These are phyloP conservation scores for Mycena amicta DNA, from an alignment of 768 basidiomycete genomes.

Conservation along the genomic window DNA sequence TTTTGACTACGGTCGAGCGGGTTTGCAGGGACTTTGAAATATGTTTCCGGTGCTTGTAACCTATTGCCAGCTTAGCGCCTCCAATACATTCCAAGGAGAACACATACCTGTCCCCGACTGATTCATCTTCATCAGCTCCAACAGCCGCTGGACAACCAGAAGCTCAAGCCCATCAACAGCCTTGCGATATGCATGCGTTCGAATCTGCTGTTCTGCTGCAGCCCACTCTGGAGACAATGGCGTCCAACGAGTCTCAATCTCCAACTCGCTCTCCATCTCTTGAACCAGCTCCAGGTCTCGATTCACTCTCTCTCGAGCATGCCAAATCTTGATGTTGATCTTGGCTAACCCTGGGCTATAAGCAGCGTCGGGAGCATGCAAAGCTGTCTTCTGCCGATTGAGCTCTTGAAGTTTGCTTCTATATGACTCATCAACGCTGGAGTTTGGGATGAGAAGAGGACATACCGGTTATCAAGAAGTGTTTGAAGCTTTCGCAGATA, in stretches of 20 bases:
- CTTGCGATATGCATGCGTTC: constrained; percentile 5
- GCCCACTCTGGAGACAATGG: constrained; percentile 16
- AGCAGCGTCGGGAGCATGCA: neutral
- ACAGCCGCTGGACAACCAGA: constrained; percentile 20
- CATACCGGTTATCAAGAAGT: neutral
- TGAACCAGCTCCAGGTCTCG: constrained; percentile 9
- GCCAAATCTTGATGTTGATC: constrained; percentile 6
- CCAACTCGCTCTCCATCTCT: constrained; percentile 12
- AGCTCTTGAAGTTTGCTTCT: neutral
- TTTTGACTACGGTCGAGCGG: too few species aligned
- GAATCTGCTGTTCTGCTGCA: neutral
- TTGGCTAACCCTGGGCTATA: neutral
- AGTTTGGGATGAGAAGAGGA: too few species aligned
- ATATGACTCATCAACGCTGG: too few species aligned
- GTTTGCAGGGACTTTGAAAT: too few species aligned
- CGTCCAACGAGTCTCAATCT: too few species aligned
- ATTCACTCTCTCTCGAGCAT: too few species aligned
- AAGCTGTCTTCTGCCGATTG: too few species aligned
- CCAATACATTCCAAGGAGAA: too few species aligned
- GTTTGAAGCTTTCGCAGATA: constrained; percentile 1
- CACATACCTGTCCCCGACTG: too few species aligned
- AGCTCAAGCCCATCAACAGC: too few species aligned
- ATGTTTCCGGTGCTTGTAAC: too few species aligned
- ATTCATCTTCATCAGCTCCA: constrained; percentile 27
- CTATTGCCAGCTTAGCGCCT: too few species aligned